Conservation (phyloP, 768 basidiomycete species). For the Suillus decipiens region DNA sequence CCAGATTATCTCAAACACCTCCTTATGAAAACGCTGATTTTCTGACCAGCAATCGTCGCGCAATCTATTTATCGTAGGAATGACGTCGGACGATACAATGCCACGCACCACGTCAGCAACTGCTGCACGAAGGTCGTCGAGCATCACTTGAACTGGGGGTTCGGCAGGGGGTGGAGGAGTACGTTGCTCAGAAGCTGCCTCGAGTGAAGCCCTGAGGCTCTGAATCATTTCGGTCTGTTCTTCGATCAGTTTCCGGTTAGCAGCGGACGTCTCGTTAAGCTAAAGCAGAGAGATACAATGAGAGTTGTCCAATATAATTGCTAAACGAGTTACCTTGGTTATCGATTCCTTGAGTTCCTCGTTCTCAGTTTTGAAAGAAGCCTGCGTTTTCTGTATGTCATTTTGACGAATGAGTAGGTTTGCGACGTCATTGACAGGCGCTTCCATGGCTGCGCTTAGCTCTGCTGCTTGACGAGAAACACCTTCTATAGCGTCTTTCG, state of each 20-base stretch:
- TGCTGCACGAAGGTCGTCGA: conserved; percentile 1
- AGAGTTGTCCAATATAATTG: not conserved
- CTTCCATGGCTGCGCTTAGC: conserved; percentile 27
- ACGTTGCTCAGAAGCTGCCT: conserved; percentile 3
- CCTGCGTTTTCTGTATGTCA: not conserved
- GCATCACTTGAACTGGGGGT: not conserved
- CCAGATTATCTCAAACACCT: conserved; percentile 5
- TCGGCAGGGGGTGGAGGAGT: conserved; percentile 2
- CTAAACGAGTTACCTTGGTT: not conserved
- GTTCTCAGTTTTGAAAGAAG: not conserved
- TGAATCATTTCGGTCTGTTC: conserved; percentile 1
- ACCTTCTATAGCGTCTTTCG: conserved; percentile 22
- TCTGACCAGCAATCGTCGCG: not conserved
- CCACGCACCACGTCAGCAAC: not conserved
- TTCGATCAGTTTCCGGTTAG: not conserved
- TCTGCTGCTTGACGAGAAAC: conserved; percentile 18
- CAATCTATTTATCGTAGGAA: not conserved
- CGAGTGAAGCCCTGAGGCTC: not conserved
- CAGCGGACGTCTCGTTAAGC: not conserved
- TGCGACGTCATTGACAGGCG: conserved; percentile 27
- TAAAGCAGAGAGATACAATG: not conserved
- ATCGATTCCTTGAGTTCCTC: not conserved
- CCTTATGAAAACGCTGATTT: not conserved
- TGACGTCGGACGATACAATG: not conserved
- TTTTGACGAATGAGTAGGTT: conserved; percentile 22